Conservation (phyloP, 2,329 filamentous ascomycete species). For the Stachybotrys chlorohalonatus region DNA sequence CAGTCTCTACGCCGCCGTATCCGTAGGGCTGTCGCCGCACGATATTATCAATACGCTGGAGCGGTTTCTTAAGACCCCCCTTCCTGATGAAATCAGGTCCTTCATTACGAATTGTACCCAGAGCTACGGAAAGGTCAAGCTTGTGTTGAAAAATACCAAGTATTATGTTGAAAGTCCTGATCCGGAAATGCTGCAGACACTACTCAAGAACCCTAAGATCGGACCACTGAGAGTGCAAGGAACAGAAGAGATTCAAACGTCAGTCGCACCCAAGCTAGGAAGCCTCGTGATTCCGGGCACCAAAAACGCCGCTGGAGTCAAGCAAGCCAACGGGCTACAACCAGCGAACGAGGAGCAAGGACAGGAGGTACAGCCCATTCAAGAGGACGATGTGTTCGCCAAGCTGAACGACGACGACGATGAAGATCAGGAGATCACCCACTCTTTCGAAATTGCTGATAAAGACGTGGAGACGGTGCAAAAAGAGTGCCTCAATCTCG, state of each 20-base stretch:
- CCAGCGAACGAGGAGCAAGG: conserved; percentile 22
- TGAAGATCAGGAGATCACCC: conserved; percentile 78
- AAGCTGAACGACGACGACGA: conserved; percentile 76
- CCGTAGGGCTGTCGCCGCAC: conserved; percentile 78
- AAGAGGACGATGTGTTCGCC: conserved; percentile 61
- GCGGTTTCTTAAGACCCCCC: conserved; percentile 76
- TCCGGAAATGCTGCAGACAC: conserved; percentile 71
- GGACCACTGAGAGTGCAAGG: conserved; percentile 69
- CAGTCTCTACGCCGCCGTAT: conserved; percentile 90
- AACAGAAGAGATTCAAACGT: conserved; percentile 63
- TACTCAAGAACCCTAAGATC: conserved; percentile 80
- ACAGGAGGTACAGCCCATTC: conserved; percentile 39
- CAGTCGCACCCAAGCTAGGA: conserved; percentile 76
- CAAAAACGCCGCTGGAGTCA: conserved; percentile 81
- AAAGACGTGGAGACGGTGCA: conserved; percentile 78
- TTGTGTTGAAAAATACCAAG: conserved; percentile 88
- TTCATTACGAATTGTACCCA: conserved; percentile 77
- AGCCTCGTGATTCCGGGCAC: conserved; percentile 90
- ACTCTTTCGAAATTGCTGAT: conserved; percentile 85
- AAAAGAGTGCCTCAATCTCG: conserved; percentile 79
- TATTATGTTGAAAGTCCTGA: conserved; percentile 93
- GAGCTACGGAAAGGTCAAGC: conserved; percentile 90
- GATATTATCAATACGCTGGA: conserved; percentile 89
- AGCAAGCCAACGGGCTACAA: conserved; percentile 50
- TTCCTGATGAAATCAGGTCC: conserved; percentile 69